Evolutionary conservation across 768 basidiomycete species (phyloP).

Genomic region (Lentinula sp.): DNA sequence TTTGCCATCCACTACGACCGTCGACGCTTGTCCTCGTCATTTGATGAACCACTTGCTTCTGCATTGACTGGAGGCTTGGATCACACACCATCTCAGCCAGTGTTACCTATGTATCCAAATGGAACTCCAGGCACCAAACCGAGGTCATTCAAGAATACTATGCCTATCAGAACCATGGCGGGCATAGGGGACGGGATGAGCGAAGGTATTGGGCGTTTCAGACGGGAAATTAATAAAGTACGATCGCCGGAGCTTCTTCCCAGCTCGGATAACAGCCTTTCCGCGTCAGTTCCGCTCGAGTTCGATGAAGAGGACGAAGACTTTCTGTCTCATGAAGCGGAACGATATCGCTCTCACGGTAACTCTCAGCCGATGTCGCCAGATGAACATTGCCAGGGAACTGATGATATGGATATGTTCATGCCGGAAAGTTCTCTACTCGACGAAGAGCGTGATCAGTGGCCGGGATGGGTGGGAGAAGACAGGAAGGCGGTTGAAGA

Average conservation of each 20-base stretch:
- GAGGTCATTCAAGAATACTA: constrained; percentile 38
- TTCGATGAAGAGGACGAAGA: constrained; percentile 72
- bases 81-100: constrained; percentile 32
- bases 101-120: constrained; percentile 81
- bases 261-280: constrained; percentile 17
- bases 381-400: constrained; percentile 26
- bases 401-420: constrained; percentile 19
- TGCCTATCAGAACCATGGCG: constrained; percentile 52
- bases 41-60: constrained; percentile 74
- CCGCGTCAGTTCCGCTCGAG: constrained; percentile 39
- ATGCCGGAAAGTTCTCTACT: not conserved
- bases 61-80: constrained; percentile 65
- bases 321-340: constrained; percentile 26
- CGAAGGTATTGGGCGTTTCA: constrained; percentile 53
- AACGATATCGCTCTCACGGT: constrained; percentile 19
- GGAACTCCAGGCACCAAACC: constrained; percentile 38
- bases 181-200: constrained; percentile 50
- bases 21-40: constrained; percentile 46
- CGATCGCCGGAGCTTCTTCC: constrained; percentile 35
- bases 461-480: constrained; percentile 40
- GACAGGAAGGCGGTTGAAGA: constrained; percentile 44
- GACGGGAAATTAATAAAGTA: constrained; percentile 49
- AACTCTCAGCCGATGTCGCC: constrained; percentile 30
- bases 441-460: constrained; percentile 18
- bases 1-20: constrained; percentile 36